Base-by-base conservation (phyloP, 148 eudicot species). In the Hydrangea macrophylla region DNA sequence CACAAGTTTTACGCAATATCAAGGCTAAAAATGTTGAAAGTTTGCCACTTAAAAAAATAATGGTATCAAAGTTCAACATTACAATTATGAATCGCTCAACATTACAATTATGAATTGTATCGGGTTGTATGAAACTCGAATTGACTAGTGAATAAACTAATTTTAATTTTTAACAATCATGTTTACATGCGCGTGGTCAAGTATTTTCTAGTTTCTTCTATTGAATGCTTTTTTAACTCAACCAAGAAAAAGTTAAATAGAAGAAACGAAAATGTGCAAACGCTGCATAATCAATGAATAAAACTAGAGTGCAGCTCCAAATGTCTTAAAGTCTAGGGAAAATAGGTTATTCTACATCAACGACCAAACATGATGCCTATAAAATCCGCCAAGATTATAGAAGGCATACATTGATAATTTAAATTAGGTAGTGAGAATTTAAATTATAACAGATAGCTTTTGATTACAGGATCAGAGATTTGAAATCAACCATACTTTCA, bases 251-350 rank as follows among this genome's bases (percentile, higher is more conserved):
- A 55, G 31, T 37, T 17, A 20, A 67, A 36, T 27, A 67, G 32
- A 55, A 55, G 70, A 55, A 67, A 18, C 18, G 60, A n/a, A 17
- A 27, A 27, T n/a, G 23, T 7, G 60, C 23, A 54, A 33, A 35
- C 3, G 7, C 13, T 22, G 12, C 50, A 17, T 37, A 31, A 23
- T 31, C 15, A 31, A 55, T 15, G 17, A 53, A 32, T 6, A 37
- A 37, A 9, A 55, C 25, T 25, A n/a, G n/a, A 7, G 3, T 37
- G 32, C 15, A 9, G n/a, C 17, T 17, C 26, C 12, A 23, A 65
- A 30, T 0, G 1, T 50, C 58, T 2, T n/a, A 4, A n/a, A 28
- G 11, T n/a, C 31, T 22, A 8, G 42, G 20, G 22, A 65, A 65
- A 2, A 48, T 8, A 15, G 11, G 0, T 18, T 4, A 17, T 32